phyloP scores from a whole-genome alignment of 805 yeast genomes.

The Nakazawaea sp. region DNA sequence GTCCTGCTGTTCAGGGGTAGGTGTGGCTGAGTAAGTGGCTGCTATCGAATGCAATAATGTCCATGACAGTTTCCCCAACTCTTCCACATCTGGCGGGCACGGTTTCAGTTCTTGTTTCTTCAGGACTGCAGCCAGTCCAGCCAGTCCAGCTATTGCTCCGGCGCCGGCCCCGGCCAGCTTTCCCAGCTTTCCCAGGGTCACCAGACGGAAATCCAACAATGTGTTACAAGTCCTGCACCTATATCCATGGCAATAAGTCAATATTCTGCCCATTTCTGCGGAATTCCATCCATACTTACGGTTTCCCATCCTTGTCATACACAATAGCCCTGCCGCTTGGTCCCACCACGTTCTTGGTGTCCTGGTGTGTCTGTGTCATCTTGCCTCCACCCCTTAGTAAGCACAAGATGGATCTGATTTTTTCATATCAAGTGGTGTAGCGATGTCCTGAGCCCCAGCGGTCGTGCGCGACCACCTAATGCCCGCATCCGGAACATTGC shows the following conservation, averaged over 20 bases:
- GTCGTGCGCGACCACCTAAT: too few species aligned
- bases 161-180: background rate
- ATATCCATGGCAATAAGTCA: background rate
- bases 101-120: slow-evolving; percentile 29
- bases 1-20: slow-evolving; percentile 52
- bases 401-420: too few species aligned
- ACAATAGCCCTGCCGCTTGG: slow-evolving; percentile 61
- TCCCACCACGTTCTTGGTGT: slow-evolving; percentile 27
- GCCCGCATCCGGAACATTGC: too few species aligned
- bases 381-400: too few species aligned
- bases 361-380: too few species aligned
- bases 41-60: slow-evolving; percentile 86
- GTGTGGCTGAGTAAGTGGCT: slow-evolving; percentile 75
- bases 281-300: slow-evolving; percentile 45
- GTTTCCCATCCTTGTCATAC: slow-evolving; percentile 87
- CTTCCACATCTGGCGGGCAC: slow-evolving; percentile 83
- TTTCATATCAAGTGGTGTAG: too few species aligned
- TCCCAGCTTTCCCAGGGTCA: slow-evolving; percentile 21
- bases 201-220: slow-evolving; percentile 70
- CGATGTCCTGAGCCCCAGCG: too few species aligned
- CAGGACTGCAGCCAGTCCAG: slow-evolving; percentile 10
- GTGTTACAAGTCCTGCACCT: slow-evolving; percentile 84
- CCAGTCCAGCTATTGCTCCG: slow-evolving; percentile 17
- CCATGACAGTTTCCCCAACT: slow-evolving; percentile 86
- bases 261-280: slow-evolving; percentile 5